A percentile compares a stretch with the other conserved stretches of the same genome.
Evolutionary conservation across 1,284 basidiomycete species (phyloP).

Genomic region (Apiotrichum gamsii): DNA sequence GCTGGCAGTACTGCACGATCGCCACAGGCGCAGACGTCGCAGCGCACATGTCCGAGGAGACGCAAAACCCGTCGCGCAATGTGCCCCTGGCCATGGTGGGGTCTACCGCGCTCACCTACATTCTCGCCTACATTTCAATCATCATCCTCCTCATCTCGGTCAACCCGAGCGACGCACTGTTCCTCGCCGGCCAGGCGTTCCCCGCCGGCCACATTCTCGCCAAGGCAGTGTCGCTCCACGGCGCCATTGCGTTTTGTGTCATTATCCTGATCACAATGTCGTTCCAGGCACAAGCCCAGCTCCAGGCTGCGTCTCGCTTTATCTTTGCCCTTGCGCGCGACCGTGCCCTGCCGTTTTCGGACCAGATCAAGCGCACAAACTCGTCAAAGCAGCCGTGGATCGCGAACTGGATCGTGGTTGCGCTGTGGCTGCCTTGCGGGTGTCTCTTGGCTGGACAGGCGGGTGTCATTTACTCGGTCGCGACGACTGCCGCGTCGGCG

Average conservation of each 20-base stretch:
- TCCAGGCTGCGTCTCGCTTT: slow-evolving; percentile 46
- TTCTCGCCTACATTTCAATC: slow-evolving; percentile 42
- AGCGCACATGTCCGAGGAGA: slow-evolving; percentile 43
- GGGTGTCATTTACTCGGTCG: slow-evolving; percentile 31
- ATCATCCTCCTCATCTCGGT: slow-evolving; percentile 40
- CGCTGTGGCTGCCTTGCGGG: slow-evolving; percentile 29
- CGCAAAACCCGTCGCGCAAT: slow-evolving; percentile 43
- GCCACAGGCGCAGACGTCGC: slow-evolving; percentile 32
- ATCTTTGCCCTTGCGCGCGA: slow-evolving; percentile 45
- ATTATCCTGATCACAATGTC: slow-evolving; percentile 33
- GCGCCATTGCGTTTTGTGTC: slow-evolving; percentile 33
- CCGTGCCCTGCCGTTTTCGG: slow-evolving; percentile 43
- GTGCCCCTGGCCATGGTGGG: slow-evolving; percentile 45
- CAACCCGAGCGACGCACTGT: slow-evolving; percentile 25
- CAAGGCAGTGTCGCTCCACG: slow-evolving; percentile 27
- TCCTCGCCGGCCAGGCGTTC: slow-evolving; percentile 28
- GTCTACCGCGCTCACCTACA: slow-evolving; percentile 34
- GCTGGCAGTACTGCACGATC: slow-evolving; percentile 42
- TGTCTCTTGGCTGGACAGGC: slow-evolving; percentile 24
- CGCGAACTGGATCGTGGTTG: slow-evolving; percentile 39
- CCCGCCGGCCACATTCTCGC: slow-evolving; percentile 42
- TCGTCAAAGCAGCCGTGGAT: slow-evolving; percentile 32
- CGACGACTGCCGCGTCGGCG: slow-evolving; percentile 33
- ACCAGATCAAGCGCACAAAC: slow-evolving; percentile 36
- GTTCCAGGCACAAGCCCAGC: slow-evolving; percentile 42